Conservation (phyloP, 1,284 basidiomycete genomes). For the Golubevia sp. region DNA sequence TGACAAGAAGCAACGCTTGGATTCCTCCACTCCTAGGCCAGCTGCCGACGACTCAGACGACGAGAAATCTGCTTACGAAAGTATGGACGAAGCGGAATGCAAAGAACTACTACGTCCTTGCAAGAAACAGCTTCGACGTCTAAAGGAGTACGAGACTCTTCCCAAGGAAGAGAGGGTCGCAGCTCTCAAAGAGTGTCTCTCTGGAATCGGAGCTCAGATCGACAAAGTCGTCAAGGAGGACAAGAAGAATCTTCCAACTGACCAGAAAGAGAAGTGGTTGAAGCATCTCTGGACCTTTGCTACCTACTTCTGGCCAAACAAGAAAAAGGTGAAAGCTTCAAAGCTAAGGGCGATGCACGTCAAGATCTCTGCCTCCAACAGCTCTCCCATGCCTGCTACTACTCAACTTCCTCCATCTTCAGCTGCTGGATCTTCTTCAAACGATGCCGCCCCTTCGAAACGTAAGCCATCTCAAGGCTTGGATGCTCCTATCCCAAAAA, state of each 20-base stretch:
- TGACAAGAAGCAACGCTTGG: slow-evolving; percentile 13
- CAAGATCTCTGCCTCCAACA: background rate
- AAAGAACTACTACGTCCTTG: slow-evolving; percentile 61
- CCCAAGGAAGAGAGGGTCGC: slow-evolving; percentile 48
- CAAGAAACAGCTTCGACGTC: slow-evolving; percentile 55
- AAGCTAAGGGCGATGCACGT: background rate
- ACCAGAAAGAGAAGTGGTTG: slow-evolving; percentile 42
- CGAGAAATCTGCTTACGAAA: slow-evolving; percentile 9
- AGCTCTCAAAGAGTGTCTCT: slow-evolving; percentile 55
- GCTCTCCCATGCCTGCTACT: background rate
- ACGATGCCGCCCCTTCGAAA: background rate
- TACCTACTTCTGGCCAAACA: slow-evolving; percentile 58
- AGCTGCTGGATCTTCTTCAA: background rate
- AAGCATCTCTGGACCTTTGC: slow-evolving; percentile 57
- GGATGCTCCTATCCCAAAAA: background rate
- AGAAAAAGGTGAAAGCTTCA: slow-evolving; percentile 6
- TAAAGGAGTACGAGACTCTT: slow-evolving; percentile 52
- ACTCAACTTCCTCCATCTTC: background rate
- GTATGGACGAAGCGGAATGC: slow-evolving; percentile 59
- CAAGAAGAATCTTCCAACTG: slow-evolving; percentile 25
- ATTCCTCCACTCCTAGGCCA: slow-evolving; percentile 18
- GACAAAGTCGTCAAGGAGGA: slow-evolving; percentile 48
- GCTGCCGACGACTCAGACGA: background rate
- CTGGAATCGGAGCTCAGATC: slow-evolving; percentile 54
- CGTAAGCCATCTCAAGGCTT: background rate